Conservation (phyloP, 805 yeast species). For the Wickerhamiella slavikovae region DNA sequence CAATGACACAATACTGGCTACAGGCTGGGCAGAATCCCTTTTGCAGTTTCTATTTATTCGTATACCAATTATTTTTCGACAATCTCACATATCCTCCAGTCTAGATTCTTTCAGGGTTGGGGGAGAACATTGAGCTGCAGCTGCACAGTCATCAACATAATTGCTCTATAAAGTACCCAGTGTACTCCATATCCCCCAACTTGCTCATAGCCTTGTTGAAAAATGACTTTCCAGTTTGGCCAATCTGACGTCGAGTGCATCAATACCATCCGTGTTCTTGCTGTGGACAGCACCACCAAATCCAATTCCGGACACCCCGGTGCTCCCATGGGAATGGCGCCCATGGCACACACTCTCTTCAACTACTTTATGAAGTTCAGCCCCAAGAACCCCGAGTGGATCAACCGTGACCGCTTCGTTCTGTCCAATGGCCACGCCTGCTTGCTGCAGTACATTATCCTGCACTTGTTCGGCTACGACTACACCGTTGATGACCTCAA, state of each 20-base stretch:
- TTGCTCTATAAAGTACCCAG: too few relatives aligned
- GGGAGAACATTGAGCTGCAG: too few relatives aligned
- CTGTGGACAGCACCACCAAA: conserved; percentile 69
- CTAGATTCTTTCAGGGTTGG: too few relatives aligned
- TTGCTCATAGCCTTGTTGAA: too few relatives aligned
- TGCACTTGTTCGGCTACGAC: conserved; percentile 73
- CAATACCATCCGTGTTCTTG: conserved; percentile 71
- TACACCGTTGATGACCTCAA: conserved; percentile 69
- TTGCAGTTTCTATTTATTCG: too few relatives aligned
- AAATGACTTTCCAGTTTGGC: conserved; percentile 13
- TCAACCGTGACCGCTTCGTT: conserved; percentile 88
- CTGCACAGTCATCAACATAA: too few relatives aligned
- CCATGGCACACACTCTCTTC: conserved; percentile 79
- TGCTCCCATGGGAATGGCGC: conserved; percentile 96
- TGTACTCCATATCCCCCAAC: too few relatives aligned
- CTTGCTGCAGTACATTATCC: conserved; percentile 66
- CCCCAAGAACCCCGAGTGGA: conserved; percentile 83
- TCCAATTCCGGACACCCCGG: conserved; percentile 99
- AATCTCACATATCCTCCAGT: too few relatives aligned
- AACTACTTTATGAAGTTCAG: conserved; percentile 56
- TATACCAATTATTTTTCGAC: too few relatives aligned
- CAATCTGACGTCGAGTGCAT: conserved; percentile 58
- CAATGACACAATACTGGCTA: too few relatives aligned
- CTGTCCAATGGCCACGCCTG: conserved; percentile 94
- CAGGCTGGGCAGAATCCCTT: too few relatives aligned